Percentiles rank a stretch among this genome's conserved stretches.
phyloP scores from a whole-genome alignment of 768 basidiomycete genomes.

The Nevesoporus exiguus region DNA sequence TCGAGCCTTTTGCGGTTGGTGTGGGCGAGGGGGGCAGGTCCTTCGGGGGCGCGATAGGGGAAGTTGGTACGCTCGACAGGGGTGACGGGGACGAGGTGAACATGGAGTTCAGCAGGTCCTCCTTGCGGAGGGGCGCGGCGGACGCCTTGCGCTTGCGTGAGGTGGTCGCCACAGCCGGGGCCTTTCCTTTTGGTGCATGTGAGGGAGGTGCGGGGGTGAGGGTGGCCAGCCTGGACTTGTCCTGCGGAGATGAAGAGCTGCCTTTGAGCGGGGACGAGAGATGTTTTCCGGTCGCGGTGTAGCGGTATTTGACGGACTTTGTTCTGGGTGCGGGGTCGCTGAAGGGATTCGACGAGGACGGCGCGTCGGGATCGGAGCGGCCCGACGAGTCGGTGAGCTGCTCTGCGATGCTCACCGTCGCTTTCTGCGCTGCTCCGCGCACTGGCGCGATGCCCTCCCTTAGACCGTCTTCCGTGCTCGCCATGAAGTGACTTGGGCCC shows the following conservation, averaged over 20 bases:
- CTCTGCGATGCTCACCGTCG: constrained; percentile 30
- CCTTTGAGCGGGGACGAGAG: constrained; percentile 33
- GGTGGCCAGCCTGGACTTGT: neutral
- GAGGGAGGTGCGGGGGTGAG: constrained; percentile 12
- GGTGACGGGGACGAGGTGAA: constrained; percentile 24
- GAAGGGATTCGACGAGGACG: constrained; percentile 20
- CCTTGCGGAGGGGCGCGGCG: constrained; percentile 1
- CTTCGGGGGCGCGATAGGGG: constrained; percentile 10
- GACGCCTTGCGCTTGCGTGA: constrained; percentile 31
- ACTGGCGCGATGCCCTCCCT: constrained; percentile 20
- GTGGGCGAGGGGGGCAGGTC: constrained; percentile 21
- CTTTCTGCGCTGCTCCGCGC: constrained; percentile 35
- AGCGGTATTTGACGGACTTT: constrained; percentile 32
- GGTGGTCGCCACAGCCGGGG: constrained; percentile 10
- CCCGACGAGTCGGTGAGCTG: constrained; percentile 30
- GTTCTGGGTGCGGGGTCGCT: constrained; percentile 22
- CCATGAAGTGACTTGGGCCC: constrained; percentile 8
- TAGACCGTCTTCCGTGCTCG: constrained; percentile 7
- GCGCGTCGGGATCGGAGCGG: constrained; percentile 24
- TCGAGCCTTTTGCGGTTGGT: neutral
- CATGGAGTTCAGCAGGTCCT: constrained; percentile 4
- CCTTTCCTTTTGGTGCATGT: constrained; percentile 12
- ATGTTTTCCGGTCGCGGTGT: constrained; percentile 32
- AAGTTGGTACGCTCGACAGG: constrained; percentile 24
- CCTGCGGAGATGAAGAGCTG: constrained; percentile 31